Base-by-base conservation (phyloP, 2,329 filamentous ascomycete genomes). In the Penicillium sp. region DNA sequence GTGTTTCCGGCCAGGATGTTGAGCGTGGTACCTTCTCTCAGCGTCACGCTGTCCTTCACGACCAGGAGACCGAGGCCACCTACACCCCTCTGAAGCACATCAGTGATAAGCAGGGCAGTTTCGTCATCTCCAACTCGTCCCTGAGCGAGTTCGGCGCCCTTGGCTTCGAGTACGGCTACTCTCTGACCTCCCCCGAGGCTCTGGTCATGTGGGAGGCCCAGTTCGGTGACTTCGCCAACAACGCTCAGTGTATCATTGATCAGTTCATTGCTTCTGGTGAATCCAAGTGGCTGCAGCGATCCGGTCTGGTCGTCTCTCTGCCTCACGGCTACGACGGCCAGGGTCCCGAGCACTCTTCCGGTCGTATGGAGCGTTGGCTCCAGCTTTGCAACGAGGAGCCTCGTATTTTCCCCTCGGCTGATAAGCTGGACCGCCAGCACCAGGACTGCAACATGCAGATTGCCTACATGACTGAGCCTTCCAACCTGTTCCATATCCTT, bases 391-490 rank as follows among this genome's bases (percentile, higher is more conserved):
- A 97, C 76, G 94, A 99, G 74, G 94, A 99, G 69, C 92, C 94
- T 50, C 89, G 94, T 58, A 83, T 94, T 66, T 99, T 91, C 86
- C 94, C 94, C 47, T 81, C 85, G 1, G 80, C 83, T 28, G 91
- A 96, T 61, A 96, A 94, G 81, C 84, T 97, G 55, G 87, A 95
- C 49, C 90, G 94, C 63, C 94, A 97, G 76, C 94, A 99, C 79
- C 94, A 99, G 79, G 94, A 99, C 78, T 96, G 91, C 82, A 99
- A 99, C 79, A 95, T 99, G 86, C 94, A 99, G 79, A 88, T 99
- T 71, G 91, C 87, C 50, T 96, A 94, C 81, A 92, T 95, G 85
- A 99, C 94, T n/a, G 89, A 88, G 42, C 94, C 94, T 25, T 83
- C 92, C 60, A 99, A 99, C 76, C 75, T 95, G 71, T 99, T 99